These are phyloP conservation scores for Ustilago shanxiensis DNA, from an alignment of 1,284 basidiomycete genomes.

Conservation along the genomic window DNA sequence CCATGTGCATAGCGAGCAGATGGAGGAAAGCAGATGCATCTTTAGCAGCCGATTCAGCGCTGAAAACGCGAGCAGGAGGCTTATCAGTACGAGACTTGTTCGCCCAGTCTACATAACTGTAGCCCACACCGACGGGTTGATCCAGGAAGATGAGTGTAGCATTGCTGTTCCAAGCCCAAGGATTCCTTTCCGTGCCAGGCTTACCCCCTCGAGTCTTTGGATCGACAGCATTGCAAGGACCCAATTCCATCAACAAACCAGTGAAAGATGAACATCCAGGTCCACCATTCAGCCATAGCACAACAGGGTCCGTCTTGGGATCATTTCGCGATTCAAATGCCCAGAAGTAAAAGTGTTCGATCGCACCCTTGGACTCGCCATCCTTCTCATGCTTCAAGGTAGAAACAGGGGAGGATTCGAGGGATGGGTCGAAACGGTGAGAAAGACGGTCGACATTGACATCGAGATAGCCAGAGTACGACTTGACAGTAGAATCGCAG, in stretches of 20 bases:
- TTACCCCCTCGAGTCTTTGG: constrained; percentile 38
- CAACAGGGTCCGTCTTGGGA: constrained; percentile 61
- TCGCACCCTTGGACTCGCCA: constrained; percentile 49
- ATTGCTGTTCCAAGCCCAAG: constrained; percentile 65
- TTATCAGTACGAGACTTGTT: constrained; percentile 53
- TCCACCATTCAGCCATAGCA: constrained; percentile 68
- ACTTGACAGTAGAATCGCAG: constrained; percentile 58
- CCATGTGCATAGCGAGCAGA: constrained; percentile 61
- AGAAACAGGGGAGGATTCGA: constrained; percentile 13
- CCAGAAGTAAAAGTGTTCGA: constrained; percentile 70
- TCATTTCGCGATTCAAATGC: constrained; percentile 66
- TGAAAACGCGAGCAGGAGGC: constrained; percentile 60
- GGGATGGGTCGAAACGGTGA: constrained; percentile 6
- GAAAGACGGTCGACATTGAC: constrained; percentile 65
- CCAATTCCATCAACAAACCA: constrained; percentile 67
- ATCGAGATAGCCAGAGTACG: constrained; percentile 68
- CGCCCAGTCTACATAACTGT: constrained; percentile 67
- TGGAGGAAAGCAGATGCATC: constrained; percentile 68
- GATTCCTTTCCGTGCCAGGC: constrained; percentile 60
- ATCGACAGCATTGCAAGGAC: constrained; percentile 64
- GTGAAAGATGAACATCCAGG: constrained; percentile 67
- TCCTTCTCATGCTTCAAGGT: constrained; percentile 32
- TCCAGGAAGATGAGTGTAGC: constrained; percentile 67
- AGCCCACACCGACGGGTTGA: constrained; percentile 67
- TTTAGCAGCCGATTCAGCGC: constrained; percentile 56